Base-by-base conservation (phyloP, 208 protist genomes). In the Leishmania martiniquensis region DNA sequence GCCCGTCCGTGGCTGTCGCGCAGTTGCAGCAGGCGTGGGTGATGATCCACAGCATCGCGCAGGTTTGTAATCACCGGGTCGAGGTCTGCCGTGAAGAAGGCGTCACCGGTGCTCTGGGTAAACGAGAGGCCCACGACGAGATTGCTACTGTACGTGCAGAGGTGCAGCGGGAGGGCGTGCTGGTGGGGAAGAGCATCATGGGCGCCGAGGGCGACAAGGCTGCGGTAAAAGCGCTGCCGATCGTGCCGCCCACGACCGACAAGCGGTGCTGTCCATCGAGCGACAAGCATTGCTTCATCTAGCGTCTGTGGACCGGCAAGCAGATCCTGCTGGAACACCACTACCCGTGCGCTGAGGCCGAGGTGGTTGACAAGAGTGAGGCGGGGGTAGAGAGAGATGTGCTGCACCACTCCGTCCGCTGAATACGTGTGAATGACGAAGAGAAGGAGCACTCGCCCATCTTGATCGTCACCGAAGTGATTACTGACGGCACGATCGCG, bases 281-380 rank as follows among this genome's bases (percentile, higher is more conserved):
- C 72, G 6, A 88, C 60, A 20, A 88, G 70, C 59, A 37, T 57
- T 17, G 66, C 75, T 74, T 93, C 89, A 34, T 73, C 75, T 13
- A 65, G 73, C 2, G 83, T 85, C 59, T 87, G 87, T 32, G 87
- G 83, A 1, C 88, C 87, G 15, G 81, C 87, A n/a, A 73, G 75
- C 17, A 54, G 72, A 75, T 94, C 89, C 47, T 78, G 59, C 81
- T 96, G 92, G 78, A 87, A 95, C 13, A 93, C 60, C 10, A 85
- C 78, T 20, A 95, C 69, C 39, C 81, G 79, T 57, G 92, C 75
- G 9, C 89, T 84, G n/a, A 95, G 81, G 25, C 92, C 92, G 13
- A 91, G 84, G 78, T 94, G 90, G 80, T 96, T 96, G 32, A 94
- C 59, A 10, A 96, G 74, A 13, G 85, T 89, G 15, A 94, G 73